A percentile compares a stretch with the other conserved stretches of the same genome.
phyloP scores from a whole-genome alignment of 2,329 filamentous ascomycete genomes.

The Teratosphaeria viscida region DNA sequence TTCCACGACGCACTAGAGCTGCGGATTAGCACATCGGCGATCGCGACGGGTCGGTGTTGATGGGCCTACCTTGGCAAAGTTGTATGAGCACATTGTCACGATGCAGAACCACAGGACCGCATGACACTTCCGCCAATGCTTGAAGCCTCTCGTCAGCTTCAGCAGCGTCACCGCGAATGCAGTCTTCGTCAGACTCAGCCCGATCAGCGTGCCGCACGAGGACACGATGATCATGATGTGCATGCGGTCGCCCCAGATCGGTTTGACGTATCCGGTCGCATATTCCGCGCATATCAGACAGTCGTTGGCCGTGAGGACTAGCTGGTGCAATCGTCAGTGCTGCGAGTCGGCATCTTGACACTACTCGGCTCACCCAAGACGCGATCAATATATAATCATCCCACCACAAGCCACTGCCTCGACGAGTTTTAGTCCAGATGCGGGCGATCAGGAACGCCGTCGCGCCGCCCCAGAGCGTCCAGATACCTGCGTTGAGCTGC shows the following conservation, averaged over 20 bases:
- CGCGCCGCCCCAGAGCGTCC: neutral
- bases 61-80: neutral
- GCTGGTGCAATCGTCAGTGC: neutral
- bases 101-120: neutral
- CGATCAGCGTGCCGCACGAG: neutral
- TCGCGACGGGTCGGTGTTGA: neutral
- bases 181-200: neutral
- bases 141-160: neutral
- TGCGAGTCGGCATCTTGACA: neutral
- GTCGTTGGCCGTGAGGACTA: neutral
- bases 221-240: neutral
- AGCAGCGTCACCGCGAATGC: neutral
- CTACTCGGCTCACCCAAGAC: neutral
- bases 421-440: neutral
- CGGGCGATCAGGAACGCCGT: neutral
- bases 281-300: neutral
- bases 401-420: neutral
- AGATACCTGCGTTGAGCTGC: neutral
- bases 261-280: neutral
- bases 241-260: neutral
- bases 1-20: neutral
- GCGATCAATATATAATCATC: neutral
- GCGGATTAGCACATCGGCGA: neutral
- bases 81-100: neutral
- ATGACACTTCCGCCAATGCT: neutral